Percentiles rank a stretch among this genome's conserved stretches.
Evolutionary conservation across 192 early-diverging fungal genomes (phyloP).

Genomic region (Rhizoclosmatium globosum): DNA sequence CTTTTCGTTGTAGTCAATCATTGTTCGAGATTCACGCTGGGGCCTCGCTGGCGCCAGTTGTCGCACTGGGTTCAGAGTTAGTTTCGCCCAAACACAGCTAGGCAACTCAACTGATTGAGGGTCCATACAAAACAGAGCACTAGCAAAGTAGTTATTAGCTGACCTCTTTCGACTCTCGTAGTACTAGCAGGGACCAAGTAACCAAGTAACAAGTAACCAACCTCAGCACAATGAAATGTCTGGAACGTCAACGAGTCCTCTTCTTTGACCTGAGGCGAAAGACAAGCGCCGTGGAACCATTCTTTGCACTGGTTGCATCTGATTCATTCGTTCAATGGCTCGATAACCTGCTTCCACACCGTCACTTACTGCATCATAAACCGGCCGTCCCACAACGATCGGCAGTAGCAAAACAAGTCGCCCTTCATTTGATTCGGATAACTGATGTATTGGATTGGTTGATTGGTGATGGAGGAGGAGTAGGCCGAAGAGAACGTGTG

Average conservation of each 20-base stretch:
- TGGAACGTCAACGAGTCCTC: constrained; percentile 22
- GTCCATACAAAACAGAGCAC: constrained; percentile 48
- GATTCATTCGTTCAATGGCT: not conserved
- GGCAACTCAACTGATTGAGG: constrained; percentile 33
- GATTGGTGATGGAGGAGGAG: not conserved
- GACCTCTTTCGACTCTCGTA: not conserved
- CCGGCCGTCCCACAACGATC: constrained; percentile 29
- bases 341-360: not conserved
- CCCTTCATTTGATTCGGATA: constrained; percentile 9
- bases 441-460: not conserved
- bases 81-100: not conserved
- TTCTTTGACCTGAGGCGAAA: constrained; percentile 19
- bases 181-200: not conserved
- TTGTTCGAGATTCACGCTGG: constrained; percentile 46
- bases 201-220: not conserved
- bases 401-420: constrained; percentile 37
- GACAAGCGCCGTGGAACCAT: constrained; percentile 46
- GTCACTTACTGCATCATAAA: constrained; percentile 37
- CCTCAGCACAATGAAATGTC: constrained; percentile 53
- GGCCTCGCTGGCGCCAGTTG: constrained; percentile 8
- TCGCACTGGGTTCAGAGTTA: constrained; percentile 12
- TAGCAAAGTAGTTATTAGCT: constrained; percentile 2
- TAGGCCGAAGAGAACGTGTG: too few species aligned
- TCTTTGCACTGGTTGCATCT: constrained; percentile 39
- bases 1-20: constrained; percentile 85